phyloP scores from a whole-genome alignment of 2,329 filamentous ascomycete genomes.

The Claviceps pazoutovae region DNA sequence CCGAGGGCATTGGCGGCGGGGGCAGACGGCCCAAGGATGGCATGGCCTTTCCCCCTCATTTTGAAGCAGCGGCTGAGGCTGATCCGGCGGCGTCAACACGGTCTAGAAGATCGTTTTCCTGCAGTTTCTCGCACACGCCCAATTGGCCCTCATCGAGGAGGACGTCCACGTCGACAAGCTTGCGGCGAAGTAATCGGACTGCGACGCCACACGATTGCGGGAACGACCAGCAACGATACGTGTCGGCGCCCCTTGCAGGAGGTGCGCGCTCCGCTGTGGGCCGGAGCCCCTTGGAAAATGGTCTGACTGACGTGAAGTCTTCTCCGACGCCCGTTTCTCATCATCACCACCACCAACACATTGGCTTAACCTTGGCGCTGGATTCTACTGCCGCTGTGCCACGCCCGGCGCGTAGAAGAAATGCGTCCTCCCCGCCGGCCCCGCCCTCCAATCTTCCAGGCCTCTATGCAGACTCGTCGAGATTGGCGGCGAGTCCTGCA shows the following conservation, averaged over 20 bases:
- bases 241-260: conserved; percentile 33
- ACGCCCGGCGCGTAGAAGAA: conserved; percentile 24
- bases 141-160: conserved; percentile 20
- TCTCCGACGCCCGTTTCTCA: conserved; percentile 4
- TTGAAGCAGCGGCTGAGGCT: conserved; percentile 15
- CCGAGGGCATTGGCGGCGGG: conserved; percentile 9
- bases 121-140: conserved; percentile 41
- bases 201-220: conserved; percentile 25
- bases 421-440: conserved; percentile 41
- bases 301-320: neutral
- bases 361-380: conserved; percentile 5
- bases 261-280: conserved; percentile 15
- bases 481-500: conserved; percentile 33
- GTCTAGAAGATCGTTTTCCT: conserved; percentile 41
- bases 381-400: conserved; percentile 10
- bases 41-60: conserved; percentile 9
- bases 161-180: conserved; percentile 42
- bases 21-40: conserved; percentile 7
- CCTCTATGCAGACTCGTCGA: conserved; percentile 39
- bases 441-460: conserved; percentile 36
- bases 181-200: conserved; percentile 40
- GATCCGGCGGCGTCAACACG: conserved; percentile 26
- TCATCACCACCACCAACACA: conserved; percentile 1
- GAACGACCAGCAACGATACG: conserved; percentile 33
- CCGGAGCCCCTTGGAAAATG: conserved; percentile 10